A percentile compares a stretch with the other conserved stretches of the same genome.
Conservation (phyloP, 2,329 filamentous ascomycete genomes). For the Orbilia brochopaga region DNA sequence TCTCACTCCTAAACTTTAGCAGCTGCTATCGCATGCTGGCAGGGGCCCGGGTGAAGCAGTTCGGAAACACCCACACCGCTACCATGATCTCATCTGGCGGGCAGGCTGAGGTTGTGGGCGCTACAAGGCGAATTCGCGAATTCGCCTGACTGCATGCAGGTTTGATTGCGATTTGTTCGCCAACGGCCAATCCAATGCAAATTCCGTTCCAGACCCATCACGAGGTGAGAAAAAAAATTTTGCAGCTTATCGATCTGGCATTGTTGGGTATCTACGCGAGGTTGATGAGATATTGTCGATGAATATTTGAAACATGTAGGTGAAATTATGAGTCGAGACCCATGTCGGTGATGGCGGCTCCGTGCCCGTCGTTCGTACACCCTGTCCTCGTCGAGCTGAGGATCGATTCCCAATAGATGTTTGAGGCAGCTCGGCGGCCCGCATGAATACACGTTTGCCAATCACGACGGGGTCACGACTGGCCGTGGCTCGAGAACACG, state of each 20-base stretch:
- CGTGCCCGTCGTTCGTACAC: background rate
- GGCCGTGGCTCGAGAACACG: no score
- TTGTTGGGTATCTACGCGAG: background rate
- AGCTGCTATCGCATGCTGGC: slow-evolving; percentile 26
- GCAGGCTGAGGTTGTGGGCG: slow-evolving; percentile 14
- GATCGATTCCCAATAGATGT: no score
- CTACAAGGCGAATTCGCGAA: slow-evolving; percentile 40
- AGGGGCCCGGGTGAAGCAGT: slow-evolving; percentile 9
- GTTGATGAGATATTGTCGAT: background rate
- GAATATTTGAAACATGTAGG: no score
- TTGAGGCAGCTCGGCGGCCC: no score
- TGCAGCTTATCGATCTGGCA: background rate
- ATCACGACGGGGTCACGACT: no score
- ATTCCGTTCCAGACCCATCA: slow-evolving; percentile 1
- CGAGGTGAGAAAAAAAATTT: background rate
- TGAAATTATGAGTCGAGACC: no score
- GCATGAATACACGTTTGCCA: no score
- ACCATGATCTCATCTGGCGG: slow-evolving; percentile 42
- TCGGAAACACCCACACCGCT: slow-evolving; percentile 20
- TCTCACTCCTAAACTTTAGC: slow-evolving; percentile 20
- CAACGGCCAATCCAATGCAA: background rate
- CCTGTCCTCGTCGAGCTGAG: slow-evolving; percentile 8
- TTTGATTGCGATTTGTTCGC: background rate
- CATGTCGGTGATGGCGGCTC: slow-evolving; percentile 36
- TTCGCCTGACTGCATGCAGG: slow-evolving; percentile 27